A percentile compares a stretch with the other conserved stretches of the same genome.
Conservation (phyloP, 257 asterid species). For the Solanum arcanum region DNA sequence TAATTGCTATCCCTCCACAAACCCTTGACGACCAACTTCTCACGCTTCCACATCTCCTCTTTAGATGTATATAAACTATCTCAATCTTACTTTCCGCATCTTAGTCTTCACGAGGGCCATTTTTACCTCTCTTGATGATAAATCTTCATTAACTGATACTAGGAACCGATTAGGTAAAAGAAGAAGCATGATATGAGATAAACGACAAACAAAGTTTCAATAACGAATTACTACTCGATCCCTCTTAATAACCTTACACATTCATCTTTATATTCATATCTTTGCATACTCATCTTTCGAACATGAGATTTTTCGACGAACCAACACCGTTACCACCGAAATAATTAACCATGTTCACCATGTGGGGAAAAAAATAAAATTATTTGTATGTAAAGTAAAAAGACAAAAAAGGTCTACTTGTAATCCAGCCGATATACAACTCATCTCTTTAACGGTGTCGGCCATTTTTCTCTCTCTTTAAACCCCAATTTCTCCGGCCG, state of each 20-base stretch:
- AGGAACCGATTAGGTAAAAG: background rate
- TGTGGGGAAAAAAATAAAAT: background rate
- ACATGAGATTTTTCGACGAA: background rate
- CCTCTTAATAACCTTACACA: no score
- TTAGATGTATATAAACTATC: background rate
- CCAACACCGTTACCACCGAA: background rate
- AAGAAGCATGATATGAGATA: background rate
- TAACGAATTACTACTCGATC: background rate
- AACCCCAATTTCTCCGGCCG: background rate
- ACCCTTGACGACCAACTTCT: background rate
- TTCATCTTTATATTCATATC: background rate
- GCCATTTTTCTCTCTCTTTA: background rate
- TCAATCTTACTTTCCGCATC: background rate
- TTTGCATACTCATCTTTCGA: background rate
- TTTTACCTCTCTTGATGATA: background rate
- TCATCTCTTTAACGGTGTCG: slow-evolving; percentile 10
- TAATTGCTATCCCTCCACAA: background rate
- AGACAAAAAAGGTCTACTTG: background rate
- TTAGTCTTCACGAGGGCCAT: fast-evolving
- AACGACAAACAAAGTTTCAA: no score
- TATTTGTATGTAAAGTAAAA: background rate
- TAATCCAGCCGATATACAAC: background rate
- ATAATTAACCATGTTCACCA: background rate
- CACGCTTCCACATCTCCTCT: background rate
- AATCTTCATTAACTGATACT: no score